These are phyloP conservation scores for Coniochaeta pulveracea DNA, from an alignment of 2,329 filamentous ascomycete genomes.

Conservation along the genomic window DNA sequence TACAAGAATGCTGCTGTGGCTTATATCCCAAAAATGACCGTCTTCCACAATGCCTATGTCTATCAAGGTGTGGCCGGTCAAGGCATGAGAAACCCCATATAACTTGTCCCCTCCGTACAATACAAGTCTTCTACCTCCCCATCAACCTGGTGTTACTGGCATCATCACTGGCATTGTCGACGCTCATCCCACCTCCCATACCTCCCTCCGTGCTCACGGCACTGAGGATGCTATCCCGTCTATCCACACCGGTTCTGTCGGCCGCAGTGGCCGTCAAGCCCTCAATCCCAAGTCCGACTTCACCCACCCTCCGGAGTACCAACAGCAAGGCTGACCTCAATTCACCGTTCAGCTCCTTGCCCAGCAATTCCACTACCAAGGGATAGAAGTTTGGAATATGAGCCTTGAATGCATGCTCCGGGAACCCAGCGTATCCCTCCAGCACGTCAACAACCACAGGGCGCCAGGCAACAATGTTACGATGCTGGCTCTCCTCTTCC, in stretches of 20 bases:
- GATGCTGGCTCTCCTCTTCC: constrained; percentile 91
- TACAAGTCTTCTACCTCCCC: constrained; percentile 10
- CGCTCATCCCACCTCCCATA: constrained; percentile 7
- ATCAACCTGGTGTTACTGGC: constrained; percentile 12
- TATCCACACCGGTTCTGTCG: constrained; percentile 3
- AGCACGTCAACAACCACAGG: constrained; percentile 95
- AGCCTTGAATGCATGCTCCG: constrained; percentile 64
- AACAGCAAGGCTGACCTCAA: constrained; percentile 67
- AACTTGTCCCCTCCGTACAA: too few species aligned
- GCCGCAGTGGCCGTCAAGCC: constrained; percentile 23
- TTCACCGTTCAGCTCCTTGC: constrained; percentile 70
- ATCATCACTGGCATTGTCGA: constrained; percentile 12
- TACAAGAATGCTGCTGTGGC: too few species aligned
- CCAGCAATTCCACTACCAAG: constrained; percentile 69
- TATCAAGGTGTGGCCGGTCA: too few species aligned
- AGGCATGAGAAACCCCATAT: too few species aligned
- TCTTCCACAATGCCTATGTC: too few species aligned
- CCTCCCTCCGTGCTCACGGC: constrained; percentile 6
- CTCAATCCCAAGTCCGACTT: constrained; percentile 53
- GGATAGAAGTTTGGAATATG: constrained; percentile 81
- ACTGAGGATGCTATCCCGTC: constrained; percentile 10
- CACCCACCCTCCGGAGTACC: constrained; percentile 72
- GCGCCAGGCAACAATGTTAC: constrained; percentile 94
- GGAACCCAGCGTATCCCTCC: constrained; percentile 83
- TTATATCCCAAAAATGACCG: too few species aligned